phyloP scores from a whole-genome alignment of 2,329 filamentous ascomycete species.

The Epichloe aotearoae region DNA sequence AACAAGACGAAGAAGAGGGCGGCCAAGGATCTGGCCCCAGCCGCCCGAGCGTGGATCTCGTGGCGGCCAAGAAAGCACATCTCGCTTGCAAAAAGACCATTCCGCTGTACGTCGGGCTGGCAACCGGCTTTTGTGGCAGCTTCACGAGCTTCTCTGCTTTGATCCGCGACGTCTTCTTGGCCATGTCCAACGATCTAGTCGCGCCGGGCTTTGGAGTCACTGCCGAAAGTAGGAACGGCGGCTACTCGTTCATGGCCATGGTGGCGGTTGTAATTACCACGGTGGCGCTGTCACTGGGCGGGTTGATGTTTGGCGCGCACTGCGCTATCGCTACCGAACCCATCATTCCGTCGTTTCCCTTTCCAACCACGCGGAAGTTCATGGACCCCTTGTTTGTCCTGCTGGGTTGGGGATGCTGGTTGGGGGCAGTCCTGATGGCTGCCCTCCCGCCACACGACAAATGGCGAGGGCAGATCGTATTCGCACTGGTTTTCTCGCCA shows the following conservation, averaged over 20 bases:
- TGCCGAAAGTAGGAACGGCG: slow-evolving; percentile 44
- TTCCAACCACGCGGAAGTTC: slow-evolving; percentile 39
- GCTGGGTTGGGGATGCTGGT: slow-evolving; percentile 62
- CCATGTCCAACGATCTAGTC: slow-evolving; percentile 59
- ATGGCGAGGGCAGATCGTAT: slow-evolving; percentile 66
- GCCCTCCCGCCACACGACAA: slow-evolving; percentile 57
- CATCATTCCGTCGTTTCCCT: slow-evolving; percentile 47
- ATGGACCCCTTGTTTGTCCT: slow-evolving; percentile 52
- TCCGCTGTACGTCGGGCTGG: slow-evolving; percentile 74
- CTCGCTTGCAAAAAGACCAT: slow-evolving; percentile 66
- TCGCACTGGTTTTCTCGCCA: slow-evolving; percentile 72
- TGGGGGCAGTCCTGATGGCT: slow-evolving; percentile 59
- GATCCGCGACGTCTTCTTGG: slow-evolving; percentile 66
- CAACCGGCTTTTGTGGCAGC: slow-evolving; percentile 79
- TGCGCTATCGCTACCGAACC: slow-evolving; percentile 50
- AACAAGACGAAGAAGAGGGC: slow-evolving; percentile 25
- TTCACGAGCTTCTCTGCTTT: slow-evolving; percentile 86
- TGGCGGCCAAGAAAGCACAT: slow-evolving; percentile 42
- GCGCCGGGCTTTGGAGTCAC: slow-evolving; percentile 23
- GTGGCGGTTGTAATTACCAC: slow-evolving; percentile 63
- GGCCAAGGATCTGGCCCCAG: slow-evolving; percentile 9
- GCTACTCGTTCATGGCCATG: slow-evolving; percentile 73
- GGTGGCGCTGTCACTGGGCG: slow-evolving; percentile 54
- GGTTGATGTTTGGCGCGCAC: slow-evolving; percentile 61
- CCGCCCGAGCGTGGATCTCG: slow-evolving; percentile 20